Percentiles rank a stretch among this genome's conserved stretches.
phyloP scores from a whole-genome alignment of 1,284 basidiomycete species.

The Austroboletus niveus region DNA sequence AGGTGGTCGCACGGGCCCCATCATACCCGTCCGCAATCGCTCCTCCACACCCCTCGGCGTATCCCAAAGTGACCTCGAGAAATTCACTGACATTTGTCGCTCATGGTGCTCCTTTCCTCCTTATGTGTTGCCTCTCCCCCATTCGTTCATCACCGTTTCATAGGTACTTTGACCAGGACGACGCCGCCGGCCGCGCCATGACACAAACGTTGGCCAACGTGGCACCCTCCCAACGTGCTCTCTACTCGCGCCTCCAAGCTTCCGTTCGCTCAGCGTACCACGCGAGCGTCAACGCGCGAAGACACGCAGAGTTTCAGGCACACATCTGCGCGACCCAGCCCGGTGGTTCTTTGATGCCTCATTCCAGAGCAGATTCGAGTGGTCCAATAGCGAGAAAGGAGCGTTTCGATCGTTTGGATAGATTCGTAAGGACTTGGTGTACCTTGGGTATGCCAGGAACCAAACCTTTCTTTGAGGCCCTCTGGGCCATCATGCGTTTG shows the following conservation, averaged over 20 bases:
- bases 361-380: constrained; percentile 59
- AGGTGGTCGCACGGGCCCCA: constrained; percentile 46
- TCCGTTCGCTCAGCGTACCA: constrained; percentile 76
- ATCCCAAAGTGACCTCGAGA: constrained; percentile 61
- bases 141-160: constrained; percentile 7
- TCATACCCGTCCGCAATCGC: constrained; percentile 53
- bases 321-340: constrained; percentile 70
- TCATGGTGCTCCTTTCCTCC: constrained; percentile 51
- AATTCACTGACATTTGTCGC: constrained; percentile 69
- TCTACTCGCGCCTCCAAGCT: constrained; percentile 73
- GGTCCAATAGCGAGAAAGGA: constrained; percentile 68
- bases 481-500: constrained; percentile 74
- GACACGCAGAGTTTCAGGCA: constrained; percentile 74
- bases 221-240: constrained; percentile 74
- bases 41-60: constrained; percentile 63
- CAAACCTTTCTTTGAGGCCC: constrained; percentile 72
- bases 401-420: constrained; percentile 65
- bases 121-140: background rate
- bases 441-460: constrained; percentile 79
- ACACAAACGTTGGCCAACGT: constrained; percentile 73
- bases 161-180: constrained; percentile 79
- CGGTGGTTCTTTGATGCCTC: constrained; percentile 68
- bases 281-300: constrained; percentile 63
- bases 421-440: constrained; percentile 74
- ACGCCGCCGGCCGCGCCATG: constrained; percentile 69